Conservation (phyloP, 2,329 filamentous ascomycete genomes). For the Trichoderma koningii region DNA sequence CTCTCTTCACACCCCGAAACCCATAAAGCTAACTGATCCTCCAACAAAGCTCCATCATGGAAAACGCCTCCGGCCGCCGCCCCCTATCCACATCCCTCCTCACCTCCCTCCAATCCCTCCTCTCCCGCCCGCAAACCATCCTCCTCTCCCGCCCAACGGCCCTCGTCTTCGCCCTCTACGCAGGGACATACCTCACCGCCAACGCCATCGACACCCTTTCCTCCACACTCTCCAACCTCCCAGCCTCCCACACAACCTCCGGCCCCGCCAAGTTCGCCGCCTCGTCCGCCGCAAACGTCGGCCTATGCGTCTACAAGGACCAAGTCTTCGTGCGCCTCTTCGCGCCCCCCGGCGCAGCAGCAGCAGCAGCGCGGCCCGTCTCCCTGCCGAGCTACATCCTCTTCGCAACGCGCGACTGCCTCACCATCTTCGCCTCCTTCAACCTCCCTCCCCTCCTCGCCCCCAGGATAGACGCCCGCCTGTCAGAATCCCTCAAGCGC, state of each 20-base stretch:
- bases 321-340: slow-evolving; percentile 82
- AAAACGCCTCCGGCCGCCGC: slow-evolving; percentile 72
- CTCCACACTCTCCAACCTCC: slow-evolving; percentile 61
- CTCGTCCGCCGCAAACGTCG: slow-evolving; percentile 80
- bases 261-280: slow-evolving; percentile 80
- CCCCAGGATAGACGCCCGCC: slow-evolving; percentile 61
- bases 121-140: slow-evolving; percentile 62
- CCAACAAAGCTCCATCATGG: slow-evolving; percentile 68
- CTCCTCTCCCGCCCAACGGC: slow-evolving; percentile 67
- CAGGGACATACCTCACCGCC: slow-evolving; percentile 84
- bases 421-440: slow-evolving; percentile 91
- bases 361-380: slow-evolving; percentile 50
- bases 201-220: slow-evolving; percentile 81
- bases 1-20: background rate
- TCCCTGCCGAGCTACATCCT: slow-evolving; percentile 72
- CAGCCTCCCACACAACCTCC: slow-evolving; percentile 66
- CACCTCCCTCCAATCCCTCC: slow-evolving; percentile 57
- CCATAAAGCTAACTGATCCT: background rate
- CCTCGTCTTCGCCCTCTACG: slow-evolving; percentile 76
- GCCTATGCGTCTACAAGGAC: slow-evolving; percentile 87
- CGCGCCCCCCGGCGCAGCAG: slow-evolving; percentile 55
- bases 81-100: slow-evolving; percentile 61
- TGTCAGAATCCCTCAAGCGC: slow-evolving; percentile 52
- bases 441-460: slow-evolving; percentile 82
- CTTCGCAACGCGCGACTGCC: slow-evolving; percentile 79